Evolutionary conservation across 2,329 filamentous ascomycete genomes (phyloP).

Genomic region (Botryotinia narcissicola): DNA sequence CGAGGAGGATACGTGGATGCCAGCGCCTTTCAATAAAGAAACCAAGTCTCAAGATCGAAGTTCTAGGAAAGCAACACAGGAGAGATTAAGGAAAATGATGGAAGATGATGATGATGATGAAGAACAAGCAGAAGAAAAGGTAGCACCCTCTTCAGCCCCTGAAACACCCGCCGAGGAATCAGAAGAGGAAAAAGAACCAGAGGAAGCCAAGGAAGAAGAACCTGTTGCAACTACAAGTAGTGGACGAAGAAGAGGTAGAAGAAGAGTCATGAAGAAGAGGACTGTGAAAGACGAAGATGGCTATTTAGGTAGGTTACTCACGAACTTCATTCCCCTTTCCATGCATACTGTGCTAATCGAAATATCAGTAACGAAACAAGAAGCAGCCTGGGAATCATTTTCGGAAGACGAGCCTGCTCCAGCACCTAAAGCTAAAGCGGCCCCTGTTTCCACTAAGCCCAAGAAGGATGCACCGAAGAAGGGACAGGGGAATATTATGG

Average conservation of each 20-base stretch:
- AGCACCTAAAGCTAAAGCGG: constrained; percentile 49
- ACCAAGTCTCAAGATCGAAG: constrained; percentile 40
- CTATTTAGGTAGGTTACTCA: constrained; percentile 67
- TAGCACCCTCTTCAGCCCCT: constrained; percentile 13
- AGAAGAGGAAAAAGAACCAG: constrained; percentile 41
- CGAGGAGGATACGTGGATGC: constrained; percentile 45
- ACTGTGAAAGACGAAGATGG: constrained; percentile 84
- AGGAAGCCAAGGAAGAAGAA: constrained; percentile 40
- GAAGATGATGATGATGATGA: constrained; percentile 60
- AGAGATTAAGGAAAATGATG: constrained; percentile 71
- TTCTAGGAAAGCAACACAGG: constrained; percentile 61
- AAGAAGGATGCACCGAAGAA: constrained; percentile 57
- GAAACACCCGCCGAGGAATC: constrained; percentile 35
- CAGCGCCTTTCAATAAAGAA: constrained; percentile 39
- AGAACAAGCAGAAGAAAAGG: constrained; percentile 50
- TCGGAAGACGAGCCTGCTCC: constrained; percentile 77
- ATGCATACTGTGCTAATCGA: neutral
- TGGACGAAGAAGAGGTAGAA: constrained; percentile 70
- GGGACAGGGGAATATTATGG: constrained; percentile 81
- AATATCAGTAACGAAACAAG: constrained; percentile 74
- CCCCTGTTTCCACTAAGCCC: constrained; percentile 41
- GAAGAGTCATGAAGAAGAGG: constrained; percentile 84
- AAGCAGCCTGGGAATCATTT: constrained; percentile 85
- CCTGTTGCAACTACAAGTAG: constrained; percentile 53
- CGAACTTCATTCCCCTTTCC: too few relatives aligned